Base-by-base conservation (phyloP, 2,329 filamentous ascomycete species). In the Fusarium algeriense region DNA sequence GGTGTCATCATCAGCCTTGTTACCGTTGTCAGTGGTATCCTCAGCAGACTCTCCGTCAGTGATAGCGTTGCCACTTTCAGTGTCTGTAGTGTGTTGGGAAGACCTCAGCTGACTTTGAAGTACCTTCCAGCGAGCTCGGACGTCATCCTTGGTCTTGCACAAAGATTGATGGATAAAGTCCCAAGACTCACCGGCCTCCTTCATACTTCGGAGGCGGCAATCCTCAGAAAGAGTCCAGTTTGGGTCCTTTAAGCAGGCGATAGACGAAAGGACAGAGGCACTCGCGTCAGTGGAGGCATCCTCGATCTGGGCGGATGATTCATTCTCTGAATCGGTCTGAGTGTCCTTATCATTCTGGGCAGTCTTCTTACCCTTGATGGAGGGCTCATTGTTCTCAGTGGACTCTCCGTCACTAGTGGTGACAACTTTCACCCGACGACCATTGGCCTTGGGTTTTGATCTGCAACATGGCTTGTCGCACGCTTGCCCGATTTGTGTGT, bases 181-280 rank as follows among this genome's bases (percentile, higher is more conserved):
- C 81, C 80, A 83, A 5, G 76, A 69, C 11, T 75, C 59, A 2
- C 68, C 67, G 1, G 73, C 73, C 34, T 77, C 75, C 60, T 81
- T 83, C 79, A 83, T 80, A 37, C 76, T 75, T 5, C 75, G 61
- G 8, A 83, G 76, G 7, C 80, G 67, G 14, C 69, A 64, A 52
- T 83, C 81, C 30, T 83, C 78, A 1, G 81, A 82, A 12, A 78
- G 53, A 13, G 78, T 75, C 81, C 81, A 82, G 7, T 34, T 63
- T n/a, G 67, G 55, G 17, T 60, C 50, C 6, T 50, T 58, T 13
- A 34, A 19, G 14, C 49, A 55, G 20, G 34, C 43, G 11, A 53
- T 32, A 23, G 53, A 63, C 7, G 66, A 69, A 20, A 50, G 56
- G 23, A 35, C 58, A 15, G 54, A 49, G 9, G 45, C 58, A 11